Percentiles rank a stretch among this genome's conserved stretches.
Evolutionary conservation across 805 yeast species (phyloP).

Genomic region (Scheffersomyces coipomensis): DNA sequence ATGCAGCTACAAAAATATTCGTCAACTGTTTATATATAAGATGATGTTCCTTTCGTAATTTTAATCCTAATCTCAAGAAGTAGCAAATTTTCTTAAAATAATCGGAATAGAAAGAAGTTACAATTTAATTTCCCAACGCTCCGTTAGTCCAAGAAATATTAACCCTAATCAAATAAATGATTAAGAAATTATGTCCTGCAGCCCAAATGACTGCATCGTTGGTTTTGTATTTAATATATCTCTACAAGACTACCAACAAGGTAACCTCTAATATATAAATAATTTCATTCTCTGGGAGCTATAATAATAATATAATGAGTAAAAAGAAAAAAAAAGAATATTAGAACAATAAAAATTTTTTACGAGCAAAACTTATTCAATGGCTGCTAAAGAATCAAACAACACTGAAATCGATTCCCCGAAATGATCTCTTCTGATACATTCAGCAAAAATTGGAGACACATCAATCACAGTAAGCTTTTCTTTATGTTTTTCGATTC

Average conservation of each 20-base stretch:
- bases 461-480: constrained; percentile 89
- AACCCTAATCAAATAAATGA: constrained; percentile 3
- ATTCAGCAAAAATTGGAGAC: constrained; percentile 94
- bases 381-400: constrained; percentile 79
- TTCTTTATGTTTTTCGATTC: constrained; percentile 47
- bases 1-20: too few relatives aligned
- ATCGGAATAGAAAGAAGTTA: not conserved
- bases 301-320: not conserved
- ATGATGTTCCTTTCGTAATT: not conserved
- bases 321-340: not conserved
- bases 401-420: constrained; percentile 95
- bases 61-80: not conserved
- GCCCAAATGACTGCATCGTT: constrained; percentile 54
- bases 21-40: too few relatives aligned
- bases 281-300: not conserved
- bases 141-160: constrained; percentile 51
- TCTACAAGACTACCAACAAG: constrained; percentile 5
- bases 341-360: too few relatives aligned
- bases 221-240: constrained; percentile 18
- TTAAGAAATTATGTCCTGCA: constrained; percentile 45
- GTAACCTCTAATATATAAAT: constrained; percentile 3
- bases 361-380: constrained; percentile 25
- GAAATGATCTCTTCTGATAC: constrained; percentile 97
- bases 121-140: constrained; percentile 49
- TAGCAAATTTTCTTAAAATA: not conserved